These are phyloP conservation scores for Purpureocillium lavendulum DNA, from an alignment of 2,329 filamentous ascomycete genomes.

Conservation along the genomic window DNA sequence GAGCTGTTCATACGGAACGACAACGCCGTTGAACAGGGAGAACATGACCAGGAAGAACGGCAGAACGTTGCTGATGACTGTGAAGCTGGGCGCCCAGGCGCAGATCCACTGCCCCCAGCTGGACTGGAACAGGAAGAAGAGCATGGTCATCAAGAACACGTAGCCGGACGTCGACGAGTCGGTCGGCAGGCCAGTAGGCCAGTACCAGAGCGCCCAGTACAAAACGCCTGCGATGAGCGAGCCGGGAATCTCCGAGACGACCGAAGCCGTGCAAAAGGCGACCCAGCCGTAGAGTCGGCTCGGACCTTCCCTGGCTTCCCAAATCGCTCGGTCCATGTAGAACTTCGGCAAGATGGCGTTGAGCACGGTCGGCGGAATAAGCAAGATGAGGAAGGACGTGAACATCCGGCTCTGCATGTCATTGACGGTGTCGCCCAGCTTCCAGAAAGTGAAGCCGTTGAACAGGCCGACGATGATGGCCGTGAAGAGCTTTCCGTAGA, in stretches of 20 bases:
- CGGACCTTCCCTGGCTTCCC: conserved; percentile 65
- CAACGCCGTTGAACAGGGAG: conserved; percentile 67
- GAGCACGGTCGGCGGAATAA: conserved; percentile 62
- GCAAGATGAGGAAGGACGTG: conserved; percentile 55
- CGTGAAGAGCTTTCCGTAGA: conserved; percentile 70
- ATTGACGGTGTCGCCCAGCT: conserved; percentile 54
- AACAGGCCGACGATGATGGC: conserved; percentile 65
- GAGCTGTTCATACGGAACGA: conserved; percentile 57
- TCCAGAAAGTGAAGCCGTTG: conserved; percentile 72
- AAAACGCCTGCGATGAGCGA: conserved; percentile 56
- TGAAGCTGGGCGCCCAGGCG: conserved; percentile 68
- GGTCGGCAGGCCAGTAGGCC: conserved; percentile 57
- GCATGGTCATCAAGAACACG: conserved; percentile 42
- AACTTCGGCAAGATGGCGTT: conserved; percentile 73
- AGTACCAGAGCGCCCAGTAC: conserved; percentile 74
- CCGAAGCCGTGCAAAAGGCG: conserved; percentile 65
- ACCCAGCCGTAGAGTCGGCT: conserved; percentile 71
- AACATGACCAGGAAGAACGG: conserved; percentile 80
- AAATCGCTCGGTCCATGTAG: conserved; percentile 63
- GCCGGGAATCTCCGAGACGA: conserved; percentile 64
- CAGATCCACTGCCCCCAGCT: conserved; percentile 81
- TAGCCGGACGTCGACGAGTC: conserved; percentile 9
- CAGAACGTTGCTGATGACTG: conserved; percentile 39
- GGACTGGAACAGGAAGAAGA: conserved; percentile 69
- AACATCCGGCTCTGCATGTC: conserved; percentile 76